Base-by-base conservation (phyloP, 768 basidiomycete species). In the Cystoderma amianthinum region DNA sequence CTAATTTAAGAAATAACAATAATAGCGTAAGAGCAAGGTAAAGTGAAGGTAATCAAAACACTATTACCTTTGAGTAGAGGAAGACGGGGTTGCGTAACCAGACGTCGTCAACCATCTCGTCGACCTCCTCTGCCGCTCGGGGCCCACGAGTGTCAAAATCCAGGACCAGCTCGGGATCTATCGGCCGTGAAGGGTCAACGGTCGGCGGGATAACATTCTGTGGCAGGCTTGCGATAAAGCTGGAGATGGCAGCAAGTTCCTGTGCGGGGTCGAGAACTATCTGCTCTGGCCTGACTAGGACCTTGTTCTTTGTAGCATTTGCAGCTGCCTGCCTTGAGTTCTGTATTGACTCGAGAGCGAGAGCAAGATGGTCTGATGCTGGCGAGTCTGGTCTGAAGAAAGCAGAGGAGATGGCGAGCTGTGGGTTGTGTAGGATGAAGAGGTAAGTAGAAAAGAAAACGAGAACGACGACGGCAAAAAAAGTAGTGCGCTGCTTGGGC, bases 151-250 rank as follows among this genome's bases (percentile, higher is more conserved):
- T 83, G 55, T 91, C 86, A 55, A 91, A 92, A 51, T 86, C 88
- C 32, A 92, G 71, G 3, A 92, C 74, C 43, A 90, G 75, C 51
- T 87, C 76, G 3, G 89, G 85, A 56, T 91, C 87, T 44, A 90
- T 77, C 5, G 85, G 76, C 9, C 50, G 48, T 9, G 67, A 50
- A 0, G 88, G 82, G 51, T 90, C 76, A 34, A 88, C 72, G 4
- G 66, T 64, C 1, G 63, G 55, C 1, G 89, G 86, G 43, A 92
- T 77, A 42, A 81, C 69, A 59, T 90, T 90, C 58, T 84, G 78
- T 0, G 84, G 76, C 16, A 87, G 69, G 38, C 81, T 80, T 0
- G 78, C 78, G 32, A 90, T 67, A 60, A 89, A 90, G 43, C 75
- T 77, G 2, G 82, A 74, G 36, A 88, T 63, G 2, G 87, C 84